These are phyloP conservation scores for Saitoella complicata DNA, from an alignment of 805 yeast species.

Conservation along the genomic window DNA sequence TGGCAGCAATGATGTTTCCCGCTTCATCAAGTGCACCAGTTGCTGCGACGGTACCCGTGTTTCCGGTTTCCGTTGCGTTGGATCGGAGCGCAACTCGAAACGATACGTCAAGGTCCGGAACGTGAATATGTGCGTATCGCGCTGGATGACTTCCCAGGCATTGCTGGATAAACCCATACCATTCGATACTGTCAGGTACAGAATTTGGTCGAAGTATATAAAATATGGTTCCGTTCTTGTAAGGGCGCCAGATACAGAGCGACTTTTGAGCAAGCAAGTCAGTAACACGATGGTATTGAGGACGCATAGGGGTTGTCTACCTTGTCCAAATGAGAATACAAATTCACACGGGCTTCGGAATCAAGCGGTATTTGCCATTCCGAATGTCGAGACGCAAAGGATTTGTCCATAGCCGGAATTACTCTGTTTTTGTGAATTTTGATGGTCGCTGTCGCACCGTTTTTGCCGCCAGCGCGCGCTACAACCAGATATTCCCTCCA, in stretches of 20 bases:
- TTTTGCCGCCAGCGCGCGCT: constrained; percentile 42
- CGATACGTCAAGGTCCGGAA: constrained; percentile 32
- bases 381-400: constrained; percentile 8
- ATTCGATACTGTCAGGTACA: constrained; percentile 36
- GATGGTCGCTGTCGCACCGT: constrained; percentile 36
- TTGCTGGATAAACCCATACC: constrained; percentile 45
- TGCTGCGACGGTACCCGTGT: neutral
- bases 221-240: constrained; percentile 18
- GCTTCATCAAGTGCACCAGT: neutral
- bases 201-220: constrained; percentile 44
- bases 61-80: constrained; percentile 1
- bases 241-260: constrained; percentile 30
- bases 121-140: constrained; percentile 21
- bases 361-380: constrained; percentile 7
- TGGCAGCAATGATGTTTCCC: neutral
- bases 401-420: constrained; percentile 13
- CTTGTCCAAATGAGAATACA: constrained; percentile 48
- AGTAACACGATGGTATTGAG: no score
- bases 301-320: no score
- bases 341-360: constrained; percentile 26
- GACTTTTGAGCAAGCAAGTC: constrained; percentile 27
- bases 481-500: constrained; percentile 73
- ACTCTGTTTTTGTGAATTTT: constrained; percentile 40
- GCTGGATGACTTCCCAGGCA: constrained; percentile 26
- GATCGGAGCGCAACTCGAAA: constrained; percentile 30